Conservation (phyloP, 805 yeast species). For the Wickerhamomyces sydowiorum region DNA sequence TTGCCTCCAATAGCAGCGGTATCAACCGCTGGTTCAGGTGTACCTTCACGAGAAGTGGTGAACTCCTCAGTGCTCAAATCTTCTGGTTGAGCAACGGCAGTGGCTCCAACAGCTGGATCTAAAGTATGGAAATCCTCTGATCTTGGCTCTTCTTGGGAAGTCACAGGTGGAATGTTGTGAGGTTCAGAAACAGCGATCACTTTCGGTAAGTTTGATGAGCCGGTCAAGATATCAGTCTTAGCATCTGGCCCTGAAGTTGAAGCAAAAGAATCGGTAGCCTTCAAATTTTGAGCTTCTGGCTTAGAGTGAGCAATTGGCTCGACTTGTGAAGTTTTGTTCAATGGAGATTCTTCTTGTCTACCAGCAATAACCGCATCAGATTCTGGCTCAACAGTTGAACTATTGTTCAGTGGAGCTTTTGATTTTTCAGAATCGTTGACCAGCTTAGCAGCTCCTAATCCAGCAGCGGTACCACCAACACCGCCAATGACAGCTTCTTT, state of each 20-base stretch:
- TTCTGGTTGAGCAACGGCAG: not conserved
- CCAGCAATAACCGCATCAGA: not conserved
- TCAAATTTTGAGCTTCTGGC: slow-evolving; percentile 8
- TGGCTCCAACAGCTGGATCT: not conserved
- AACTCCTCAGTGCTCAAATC: not conserved
- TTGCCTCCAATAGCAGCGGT: not conserved
- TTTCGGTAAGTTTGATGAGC: not conserved
- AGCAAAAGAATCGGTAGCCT: slow-evolving; percentile 1
- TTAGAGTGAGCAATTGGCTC: slow-evolving; percentile 7
- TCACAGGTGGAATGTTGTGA: not conserved
- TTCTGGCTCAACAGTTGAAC: not conserved
- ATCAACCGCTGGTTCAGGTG: not conserved
- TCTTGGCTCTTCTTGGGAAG: not conserved
- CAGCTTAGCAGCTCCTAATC: not conserved
- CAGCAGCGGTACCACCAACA: not conserved
- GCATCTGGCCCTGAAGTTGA: not conserved
- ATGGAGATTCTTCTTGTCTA: not conserved
- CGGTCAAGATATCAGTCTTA: not conserved
- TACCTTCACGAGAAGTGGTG: slow-evolving; percentile 1
- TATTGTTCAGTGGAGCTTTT: not conserved
- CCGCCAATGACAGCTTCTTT: not conserved
- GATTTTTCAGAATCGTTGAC: not conserved
- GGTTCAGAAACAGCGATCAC: not conserved
- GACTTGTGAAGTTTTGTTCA: slow-evolving; percentile 1
- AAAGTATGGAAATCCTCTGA: too few species aligned